These are phyloP conservation scores for Potentilla sterilis DNA, from an alignment of 306 rosid genomes.

Conservation along the genomic window DNA sequence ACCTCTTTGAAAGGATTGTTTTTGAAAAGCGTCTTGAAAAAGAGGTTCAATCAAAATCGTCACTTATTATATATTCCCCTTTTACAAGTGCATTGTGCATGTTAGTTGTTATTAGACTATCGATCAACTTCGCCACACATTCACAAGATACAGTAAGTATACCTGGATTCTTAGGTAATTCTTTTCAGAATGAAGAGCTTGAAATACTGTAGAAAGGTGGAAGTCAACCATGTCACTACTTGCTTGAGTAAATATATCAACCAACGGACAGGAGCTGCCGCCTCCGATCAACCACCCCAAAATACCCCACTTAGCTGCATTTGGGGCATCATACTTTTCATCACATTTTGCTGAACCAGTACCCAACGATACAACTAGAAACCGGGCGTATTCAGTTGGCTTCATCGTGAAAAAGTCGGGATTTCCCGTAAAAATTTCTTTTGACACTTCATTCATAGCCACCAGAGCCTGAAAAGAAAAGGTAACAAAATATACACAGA, in stretches of 20 bases:
- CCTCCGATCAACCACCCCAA: slow-evolving; percentile 38
- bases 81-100: too few species aligned
- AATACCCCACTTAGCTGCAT: slow-evolving; percentile 42
- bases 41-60: not conserved
- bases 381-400: slow-evolving; percentile 29
- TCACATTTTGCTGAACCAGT: slow-evolving; percentile 35
- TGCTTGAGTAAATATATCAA: slow-evolving; percentile 38
- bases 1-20: too few species aligned
- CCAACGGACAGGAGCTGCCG: slow-evolving; percentile 30
- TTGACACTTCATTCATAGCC: slow-evolving; percentile 34
- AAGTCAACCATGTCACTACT: slow-evolving; percentile 46
- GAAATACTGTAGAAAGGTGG: slow-evolving; percentile 35
- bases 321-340: slow-evolving; percentile 23
- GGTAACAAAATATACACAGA: too few species aligned
- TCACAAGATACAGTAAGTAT: not conserved
- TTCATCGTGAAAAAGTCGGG: slow-evolving; percentile 34
- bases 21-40: too few species aligned
- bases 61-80: not conserved
- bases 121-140: not conserved
- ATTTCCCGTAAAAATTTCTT: slow-evolving; percentile 28
- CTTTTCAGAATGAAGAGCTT: slow-evolving; percentile 31
- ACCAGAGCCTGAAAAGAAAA: slow-evolving; percentile 25
- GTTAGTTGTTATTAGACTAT: not conserved
- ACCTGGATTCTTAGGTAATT: slow-evolving; percentile 45
- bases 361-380: slow-evolving; percentile 41